Evolutionary conservation across 1,284 basidiomycete species (phyloP).

Genomic region (Ganoderma resinaceum): DNA sequence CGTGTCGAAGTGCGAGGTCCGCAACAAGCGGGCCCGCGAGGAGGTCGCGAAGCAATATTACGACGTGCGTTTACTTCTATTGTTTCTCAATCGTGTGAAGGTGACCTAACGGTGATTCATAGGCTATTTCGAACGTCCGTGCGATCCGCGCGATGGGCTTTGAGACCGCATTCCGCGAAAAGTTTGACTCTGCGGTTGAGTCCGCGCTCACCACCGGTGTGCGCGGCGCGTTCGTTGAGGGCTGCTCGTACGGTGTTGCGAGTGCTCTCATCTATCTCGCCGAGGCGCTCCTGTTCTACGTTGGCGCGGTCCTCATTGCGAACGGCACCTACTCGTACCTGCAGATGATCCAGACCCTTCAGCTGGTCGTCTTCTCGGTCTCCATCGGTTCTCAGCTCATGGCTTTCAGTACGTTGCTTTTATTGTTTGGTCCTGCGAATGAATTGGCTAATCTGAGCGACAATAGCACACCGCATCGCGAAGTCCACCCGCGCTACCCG

Average conservation of each 20-base stretch:
- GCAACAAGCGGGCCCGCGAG: constrained; percentile 87
- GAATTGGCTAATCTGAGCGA: constrained; percentile 18
- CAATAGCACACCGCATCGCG: constrained; percentile 73
- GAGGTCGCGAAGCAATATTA: constrained; percentile 88
- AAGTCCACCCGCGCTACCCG: constrained; percentile 82
- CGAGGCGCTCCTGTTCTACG: constrained; percentile 91
- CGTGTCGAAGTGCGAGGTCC: constrained; percentile 74
- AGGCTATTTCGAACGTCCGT: constrained; percentile 87
- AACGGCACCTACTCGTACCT: constrained; percentile 86
- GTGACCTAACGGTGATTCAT: constrained; percentile 21
- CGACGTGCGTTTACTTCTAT: constrained; percentile 59
- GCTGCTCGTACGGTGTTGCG: constrained; percentile 83
- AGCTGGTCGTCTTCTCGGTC: constrained; percentile 92
- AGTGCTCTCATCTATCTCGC: constrained; percentile 87
- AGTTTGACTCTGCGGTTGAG: constrained; percentile 71
- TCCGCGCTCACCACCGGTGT: constrained; percentile 75
- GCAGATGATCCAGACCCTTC: constrained; percentile 89
- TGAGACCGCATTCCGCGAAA: constrained; percentile 73
- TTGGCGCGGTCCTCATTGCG: constrained; percentile 85
- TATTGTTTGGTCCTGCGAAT: constrained; percentile 5
- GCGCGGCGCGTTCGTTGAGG: constrained; percentile 82
- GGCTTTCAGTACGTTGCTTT: constrained; percentile 76
- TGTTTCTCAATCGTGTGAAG: constrained; percentile 8
- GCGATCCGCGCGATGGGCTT: constrained; percentile 93
- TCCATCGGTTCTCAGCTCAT: constrained; percentile 91